Conservation (phyloP, 305 asterid species). For the Plantago lanceolata region DNA sequence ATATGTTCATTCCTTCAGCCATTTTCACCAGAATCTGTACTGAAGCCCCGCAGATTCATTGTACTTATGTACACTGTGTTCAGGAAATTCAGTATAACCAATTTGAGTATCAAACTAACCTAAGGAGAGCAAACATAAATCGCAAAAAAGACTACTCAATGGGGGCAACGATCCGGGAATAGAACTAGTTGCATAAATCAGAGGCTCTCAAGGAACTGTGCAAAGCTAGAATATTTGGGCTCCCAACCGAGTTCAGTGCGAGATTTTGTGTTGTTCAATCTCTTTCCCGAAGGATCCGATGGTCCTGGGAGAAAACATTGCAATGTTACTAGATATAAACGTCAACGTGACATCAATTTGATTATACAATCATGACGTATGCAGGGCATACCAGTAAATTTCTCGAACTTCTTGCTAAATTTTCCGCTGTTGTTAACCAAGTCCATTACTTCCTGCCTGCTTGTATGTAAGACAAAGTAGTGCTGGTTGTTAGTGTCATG, state of each 20-base stretch:
- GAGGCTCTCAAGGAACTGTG: constrained; percentile 68
- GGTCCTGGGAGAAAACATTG: constrained; percentile 47
- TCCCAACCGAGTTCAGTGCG: constrained; percentile 77
- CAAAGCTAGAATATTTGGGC: constrained; percentile 75
- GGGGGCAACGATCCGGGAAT: not conserved
- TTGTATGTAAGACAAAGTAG: constrained; percentile 11
- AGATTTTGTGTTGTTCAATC: constrained; percentile 67
- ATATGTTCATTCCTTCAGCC: not conserved
- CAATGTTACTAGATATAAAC: too few species aligned
- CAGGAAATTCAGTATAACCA: constrained; percentile 1
- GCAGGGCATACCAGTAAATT: constrained; percentile 56
- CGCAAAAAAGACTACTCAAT: constrained; percentile 4
- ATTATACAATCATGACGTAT: constrained; percentile 1
- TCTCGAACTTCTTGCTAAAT: constrained; percentile 57
- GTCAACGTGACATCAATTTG: not conserved
- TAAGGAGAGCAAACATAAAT: constrained; percentile 2
- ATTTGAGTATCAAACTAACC: not conserved
- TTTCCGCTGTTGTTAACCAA: constrained; percentile 69
- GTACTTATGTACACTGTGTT: not conserved
- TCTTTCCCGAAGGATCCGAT: constrained; percentile 69
- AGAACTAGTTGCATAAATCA: constrained; percentile 18
- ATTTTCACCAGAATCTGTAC: not conserved
- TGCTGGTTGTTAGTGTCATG: not conserved
- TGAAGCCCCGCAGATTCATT: not conserved
- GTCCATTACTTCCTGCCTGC: constrained; percentile 85